Evolutionary conservation across 2,329 filamentous ascomycete genomes (phyloP).

Genomic region (Apiospora koreana): DNA sequence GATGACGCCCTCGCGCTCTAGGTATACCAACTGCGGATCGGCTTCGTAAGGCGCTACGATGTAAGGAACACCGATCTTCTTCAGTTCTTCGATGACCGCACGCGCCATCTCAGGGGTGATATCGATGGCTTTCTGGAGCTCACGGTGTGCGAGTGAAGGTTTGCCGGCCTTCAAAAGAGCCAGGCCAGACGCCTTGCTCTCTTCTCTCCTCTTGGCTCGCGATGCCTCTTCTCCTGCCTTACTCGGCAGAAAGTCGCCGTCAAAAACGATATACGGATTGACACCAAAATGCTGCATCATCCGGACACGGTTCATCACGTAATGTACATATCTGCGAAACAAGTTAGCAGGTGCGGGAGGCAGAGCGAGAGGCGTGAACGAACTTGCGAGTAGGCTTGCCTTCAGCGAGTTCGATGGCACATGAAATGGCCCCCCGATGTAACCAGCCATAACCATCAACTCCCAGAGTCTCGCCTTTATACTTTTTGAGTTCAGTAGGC

Average conservation of each 20-base stretch:
- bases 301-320: constrained; percentile 83
- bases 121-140: constrained; percentile 94
- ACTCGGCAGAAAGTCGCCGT: constrained; percentile 92
- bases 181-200: constrained; percentile 73
- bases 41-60: constrained; percentile 97
- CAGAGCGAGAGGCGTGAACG: constrained; percentile 29
- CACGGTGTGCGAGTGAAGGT: constrained; percentile 74
- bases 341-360: constrained; percentile 19
- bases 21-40: constrained; percentile 92
- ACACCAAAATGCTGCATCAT: constrained; percentile 95
- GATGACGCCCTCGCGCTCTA: constrained; percentile 83
- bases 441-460: constrained; percentile 98
- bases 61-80: constrained; percentile 76
- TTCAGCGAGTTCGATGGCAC: constrained; percentile 86
- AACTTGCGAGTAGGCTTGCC: constrained; percentile 87
- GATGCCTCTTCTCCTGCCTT: constrained; percentile 85
- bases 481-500: constrained; percentile 83
- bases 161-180: constrained; percentile 83
- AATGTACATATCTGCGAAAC: constrained; percentile 77
- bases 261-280: constrained; percentile 93
- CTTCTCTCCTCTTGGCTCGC: constrained; percentile 72
- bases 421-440: constrained; percentile 87
- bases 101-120: constrained; percentile 96
- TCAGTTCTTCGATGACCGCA: constrained; percentile 87
- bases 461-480: constrained; percentile 83